A percentile compares a stretch with the other conserved stretches of the same genome.
These are phyloP conservation scores for Aureobasidium sp. DNA, from an alignment of 2,329 filamentous ascomycete species.

Conservation along the genomic window DNA sequence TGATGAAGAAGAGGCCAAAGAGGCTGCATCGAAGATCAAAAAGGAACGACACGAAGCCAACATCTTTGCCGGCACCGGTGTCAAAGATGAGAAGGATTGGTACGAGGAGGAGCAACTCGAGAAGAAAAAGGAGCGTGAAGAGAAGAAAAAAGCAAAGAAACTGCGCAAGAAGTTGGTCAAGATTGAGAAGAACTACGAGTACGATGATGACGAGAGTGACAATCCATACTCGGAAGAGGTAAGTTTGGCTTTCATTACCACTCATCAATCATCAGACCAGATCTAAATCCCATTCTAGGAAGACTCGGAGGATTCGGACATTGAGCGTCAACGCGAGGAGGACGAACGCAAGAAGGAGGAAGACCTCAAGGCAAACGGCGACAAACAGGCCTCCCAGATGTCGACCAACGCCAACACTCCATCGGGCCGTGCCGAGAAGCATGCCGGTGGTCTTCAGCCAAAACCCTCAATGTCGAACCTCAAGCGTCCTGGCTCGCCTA, in stretches of 20 bases:
- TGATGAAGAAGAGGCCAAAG: slow-evolving; percentile 62
- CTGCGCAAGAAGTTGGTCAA: slow-evolving; percentile 74
- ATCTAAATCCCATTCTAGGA: slow-evolving; percentile 28
- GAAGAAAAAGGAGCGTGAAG: slow-evolving; percentile 58
- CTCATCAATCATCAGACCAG: not conserved
- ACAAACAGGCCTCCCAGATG: slow-evolving; percentile 40
- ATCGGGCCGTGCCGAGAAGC: slow-evolving; percentile 44
- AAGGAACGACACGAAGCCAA: slow-evolving; percentile 80
- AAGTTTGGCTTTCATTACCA: slow-evolving; percentile 10
- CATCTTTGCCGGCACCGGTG: slow-evolving; percentile 55
- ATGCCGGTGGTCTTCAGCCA: slow-evolving; percentile 42
- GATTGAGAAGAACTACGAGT: slow-evolving; percentile 78
- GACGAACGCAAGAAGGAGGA: slow-evolving; percentile 46
- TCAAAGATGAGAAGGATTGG: slow-evolving; percentile 37
- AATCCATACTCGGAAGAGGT: slow-evolving; percentile 14
- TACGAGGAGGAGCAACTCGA: slow-evolving; percentile 61
- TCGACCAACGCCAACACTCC: slow-evolving; percentile 61
- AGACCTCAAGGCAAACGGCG: slow-evolving; percentile 37
- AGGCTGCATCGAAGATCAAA: slow-evolving; percentile 57
- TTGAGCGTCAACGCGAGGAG: slow-evolving; percentile 52
- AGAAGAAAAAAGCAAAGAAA: slow-evolving; percentile 64
- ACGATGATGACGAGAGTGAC: slow-evolving; percentile 54
- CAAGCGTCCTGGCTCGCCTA: slow-evolving; percentile 79
- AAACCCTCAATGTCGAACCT: slow-evolving; percentile 46
- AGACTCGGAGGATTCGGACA: slow-evolving; percentile 55